Conservation (phyloP, 2,329 filamentous ascomycete genomes). For the Leptographium lundbergii region DNA sequence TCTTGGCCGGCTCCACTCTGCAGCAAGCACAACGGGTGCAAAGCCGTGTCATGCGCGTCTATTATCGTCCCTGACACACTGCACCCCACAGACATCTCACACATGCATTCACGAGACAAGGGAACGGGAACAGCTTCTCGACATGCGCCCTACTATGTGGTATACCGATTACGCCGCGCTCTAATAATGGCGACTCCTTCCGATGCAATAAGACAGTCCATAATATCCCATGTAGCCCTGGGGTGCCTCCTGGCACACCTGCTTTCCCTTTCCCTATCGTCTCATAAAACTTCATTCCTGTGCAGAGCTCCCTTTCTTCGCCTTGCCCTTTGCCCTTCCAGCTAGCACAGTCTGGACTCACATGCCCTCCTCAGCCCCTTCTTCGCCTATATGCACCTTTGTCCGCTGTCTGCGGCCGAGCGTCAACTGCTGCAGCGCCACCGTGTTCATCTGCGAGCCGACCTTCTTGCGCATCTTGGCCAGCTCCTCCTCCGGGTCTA, state of each 20-base stretch:
- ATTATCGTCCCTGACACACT: not conserved
- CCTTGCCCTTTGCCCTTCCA: not conserved
- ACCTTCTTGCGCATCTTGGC: slow-evolving; percentile 96
- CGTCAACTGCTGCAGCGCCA: slow-evolving; percentile 79
- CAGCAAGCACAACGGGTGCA: not conserved
- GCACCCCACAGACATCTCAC: not conserved
- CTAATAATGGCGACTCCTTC: not conserved
- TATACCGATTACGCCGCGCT: not conserved
- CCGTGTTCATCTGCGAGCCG: slow-evolving; percentile 77
- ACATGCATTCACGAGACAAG: not conserved
- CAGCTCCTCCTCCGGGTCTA: slow-evolving; percentile 92
- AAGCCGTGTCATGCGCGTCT: not conserved
- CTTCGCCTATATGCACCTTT: slow-evolving; percentile 76
- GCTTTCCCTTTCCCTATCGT: slow-evolving; percentile 6
- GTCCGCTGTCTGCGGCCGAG: slow-evolving; percentile 57
- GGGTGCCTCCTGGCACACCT: not conserved
- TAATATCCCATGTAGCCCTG: slow-evolving; percentile 3
- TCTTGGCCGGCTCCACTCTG: not conserved
- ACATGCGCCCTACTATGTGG: not conserved
- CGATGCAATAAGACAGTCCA: not conserved
- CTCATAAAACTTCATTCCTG: slow-evolving; percentile 16
- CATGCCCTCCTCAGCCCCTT: slow-evolving; percentile 30
- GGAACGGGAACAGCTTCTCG: not conserved
- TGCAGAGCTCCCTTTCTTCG: not conserved
- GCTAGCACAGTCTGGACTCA: not conserved